Conservation (phyloP, 2,329 filamentous ascomycete genomes). For the Exophiala alcalophila region DNA sequence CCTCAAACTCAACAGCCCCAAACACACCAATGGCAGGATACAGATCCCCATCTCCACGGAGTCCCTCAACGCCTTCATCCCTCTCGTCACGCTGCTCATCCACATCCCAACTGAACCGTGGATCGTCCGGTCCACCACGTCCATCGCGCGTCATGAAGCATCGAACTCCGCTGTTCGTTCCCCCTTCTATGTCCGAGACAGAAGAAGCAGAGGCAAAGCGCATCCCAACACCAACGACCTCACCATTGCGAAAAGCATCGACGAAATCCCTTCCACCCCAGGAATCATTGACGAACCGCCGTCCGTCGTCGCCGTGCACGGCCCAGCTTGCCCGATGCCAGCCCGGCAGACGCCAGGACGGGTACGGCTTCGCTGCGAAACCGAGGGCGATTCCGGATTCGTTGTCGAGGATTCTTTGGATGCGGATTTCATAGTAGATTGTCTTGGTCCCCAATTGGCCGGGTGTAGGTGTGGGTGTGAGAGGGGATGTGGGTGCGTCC, state of each 20-base stretch:
- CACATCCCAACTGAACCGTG: conserved; percentile 52
- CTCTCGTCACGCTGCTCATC: conserved; percentile 58
- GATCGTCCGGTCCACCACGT: conserved; percentile 43
- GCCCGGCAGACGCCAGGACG: conserved; percentile 59
- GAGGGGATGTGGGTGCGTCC: conserved; percentile 50
- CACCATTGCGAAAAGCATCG: conserved; percentile 49
- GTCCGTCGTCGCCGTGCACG: conserved; percentile 62
- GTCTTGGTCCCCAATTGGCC: conserved; percentile 48
- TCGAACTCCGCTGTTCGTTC: conserved; percentile 13
- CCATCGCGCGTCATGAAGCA: conserved; percentile 62
- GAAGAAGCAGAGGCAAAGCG: conserved; percentile 42
- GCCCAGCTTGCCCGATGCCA: conserved; percentile 62
- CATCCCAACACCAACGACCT: conserved; percentile 61
- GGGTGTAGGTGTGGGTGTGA: no score
- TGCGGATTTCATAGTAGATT: conserved; percentile 59
- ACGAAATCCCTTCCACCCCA: conserved; percentile 60
- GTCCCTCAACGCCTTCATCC: conserved; percentile 56
- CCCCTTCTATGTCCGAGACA: conserved; percentile 3
- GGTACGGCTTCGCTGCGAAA: conserved; percentile 60
- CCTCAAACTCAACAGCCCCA: conserved; percentile 60
- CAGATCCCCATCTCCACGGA: conserved; percentile 66
- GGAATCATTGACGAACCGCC: conserved; percentile 61
- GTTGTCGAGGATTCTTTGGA: conserved; percentile 42
- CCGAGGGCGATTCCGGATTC: conserved; percentile 58
- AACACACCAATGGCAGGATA: conserved; percentile 61